These are phyloP conservation scores for Leucosporidium creatinivorum DNA, from an alignment of 768 basidiomycete species.

Conservation along the genomic window DNA sequence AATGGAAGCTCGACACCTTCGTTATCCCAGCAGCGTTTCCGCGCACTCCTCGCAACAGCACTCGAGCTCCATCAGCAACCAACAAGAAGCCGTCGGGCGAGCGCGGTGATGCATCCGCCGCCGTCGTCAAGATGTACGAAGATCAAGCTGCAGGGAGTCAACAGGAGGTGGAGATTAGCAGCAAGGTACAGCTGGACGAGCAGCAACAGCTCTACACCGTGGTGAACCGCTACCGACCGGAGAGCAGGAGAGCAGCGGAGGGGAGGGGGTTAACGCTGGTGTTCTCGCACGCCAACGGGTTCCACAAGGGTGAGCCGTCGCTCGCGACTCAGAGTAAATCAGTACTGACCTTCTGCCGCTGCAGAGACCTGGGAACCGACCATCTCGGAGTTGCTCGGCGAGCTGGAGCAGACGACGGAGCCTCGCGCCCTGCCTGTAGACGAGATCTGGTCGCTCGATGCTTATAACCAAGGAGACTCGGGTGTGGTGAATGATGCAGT, in stretches of 20 bases:
- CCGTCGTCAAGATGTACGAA: background rate
- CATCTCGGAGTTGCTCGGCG: background rate
- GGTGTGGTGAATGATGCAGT: constrained; percentile 57
- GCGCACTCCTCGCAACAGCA: background rate
- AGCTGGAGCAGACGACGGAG: background rate
- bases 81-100: background rate
- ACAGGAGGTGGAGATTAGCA: background rate
- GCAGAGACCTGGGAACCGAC: constrained; percentile 13
- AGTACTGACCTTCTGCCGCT: background rate
- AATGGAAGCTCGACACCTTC: constrained; percentile 6
- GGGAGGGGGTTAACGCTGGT: constrained; percentile 9
- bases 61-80: background rate
- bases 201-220: constrained; percentile 6
- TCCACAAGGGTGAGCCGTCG: background rate
- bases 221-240: constrained; percentile 6
- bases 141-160: background rate
- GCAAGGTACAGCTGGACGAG: background rate
- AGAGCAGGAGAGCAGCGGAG: background rate
- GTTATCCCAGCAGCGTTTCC: constrained; percentile 11
- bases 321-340: too few species aligned
- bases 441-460: constrained; percentile 75
- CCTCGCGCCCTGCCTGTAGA: constrained; percentile 43
- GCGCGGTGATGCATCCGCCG: background rate
- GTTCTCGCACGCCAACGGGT: constrained; percentile 4
- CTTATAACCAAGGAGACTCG: constrained; percentile 78